Base-by-base conservation (phyloP, 2,329 filamentous ascomycete genomes). In the Stachybotrys chartarum region DNA sequence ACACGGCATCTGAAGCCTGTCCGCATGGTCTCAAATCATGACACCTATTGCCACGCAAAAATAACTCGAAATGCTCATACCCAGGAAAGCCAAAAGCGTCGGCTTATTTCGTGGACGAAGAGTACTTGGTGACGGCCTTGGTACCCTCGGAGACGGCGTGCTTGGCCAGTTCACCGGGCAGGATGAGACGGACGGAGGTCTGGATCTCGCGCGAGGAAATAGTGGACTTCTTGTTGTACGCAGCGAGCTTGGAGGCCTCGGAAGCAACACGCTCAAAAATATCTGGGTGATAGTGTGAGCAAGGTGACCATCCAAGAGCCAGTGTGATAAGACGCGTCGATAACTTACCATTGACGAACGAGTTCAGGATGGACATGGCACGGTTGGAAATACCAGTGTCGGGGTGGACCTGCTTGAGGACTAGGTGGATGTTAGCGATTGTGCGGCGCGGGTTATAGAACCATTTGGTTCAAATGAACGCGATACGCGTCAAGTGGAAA, bases 141-240 rank as follows among this genome's bases (percentile, higher is more conserved):
- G 94, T 99, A 73, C 94, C 94, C 82, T 99, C 94, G 68, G 94
- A 99, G 51, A 99, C 94, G 66, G 94, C 94, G 80, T 99, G 94
- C 88, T 99, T 99, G 76, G 94, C 94, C 68, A 99, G 85, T 81
- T 99, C 94, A 80, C 94, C 94, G 50, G 94, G 94, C 54, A 99
- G 88, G 78, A 99, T 99, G 60, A 99, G 86, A 65, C 94, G 89
- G 68, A 99, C 94, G 66, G 94, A 97, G 68, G 94, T 99, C 85
- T 99, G 94, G 73, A 99, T 99, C 81, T 99, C 94, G 72, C 94
- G 89, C 65, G 94, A 97, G 54, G 93, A 97, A 79, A 99, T 99
- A 74, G 94, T 99, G 53, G 93, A 97, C 85, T 99, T 99, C 89
- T 97, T 99, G 88, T 99, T 99, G 85, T 99, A 99, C 62, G 94